Conservation (phyloP, 768 basidiomycete species). For the Strobilomyces confusus region DNA sequence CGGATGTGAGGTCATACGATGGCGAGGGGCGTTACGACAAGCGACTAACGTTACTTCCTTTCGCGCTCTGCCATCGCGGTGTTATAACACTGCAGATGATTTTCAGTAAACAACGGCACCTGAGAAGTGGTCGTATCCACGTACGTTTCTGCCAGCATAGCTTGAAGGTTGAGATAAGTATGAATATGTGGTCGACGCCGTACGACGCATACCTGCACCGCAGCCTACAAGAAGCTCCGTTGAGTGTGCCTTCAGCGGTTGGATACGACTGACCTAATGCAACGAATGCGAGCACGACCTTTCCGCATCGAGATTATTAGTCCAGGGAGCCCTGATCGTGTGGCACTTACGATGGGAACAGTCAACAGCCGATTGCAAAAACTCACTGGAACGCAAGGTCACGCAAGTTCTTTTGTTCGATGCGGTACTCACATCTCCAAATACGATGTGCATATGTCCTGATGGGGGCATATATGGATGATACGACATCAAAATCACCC, state of each 20-base stretch:
- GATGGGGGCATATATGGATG: neutral
- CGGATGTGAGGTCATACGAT: neutral
- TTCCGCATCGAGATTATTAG: neutral
- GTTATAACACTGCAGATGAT: conserved; percentile 19
- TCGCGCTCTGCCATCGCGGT: conserved; percentile 32
- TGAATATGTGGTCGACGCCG: neutral
- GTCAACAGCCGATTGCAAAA: conserved; percentile 30
- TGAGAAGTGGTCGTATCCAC: neutral
- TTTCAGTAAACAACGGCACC: neutral
- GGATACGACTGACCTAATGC: conserved; percentile 22
- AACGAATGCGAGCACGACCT: conserved; percentile 28
- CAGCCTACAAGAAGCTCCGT: conserved; percentile 17
- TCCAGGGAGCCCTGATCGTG: neutral
- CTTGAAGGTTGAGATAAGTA: conserved; percentile 15
- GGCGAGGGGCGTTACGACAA: neutral
- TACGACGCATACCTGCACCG: conserved; percentile 23
- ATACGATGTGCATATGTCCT: conserved; percentile 37
- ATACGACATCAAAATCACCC: conserved; percentile 1
- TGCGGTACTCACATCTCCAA: conserved; percentile 31
- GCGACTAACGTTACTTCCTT: conserved; percentile 28
- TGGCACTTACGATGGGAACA: conserved; percentile 28
- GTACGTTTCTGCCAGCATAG: conserved; percentile 33
- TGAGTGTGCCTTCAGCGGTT: neutral
- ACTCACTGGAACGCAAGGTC: conserved; percentile 25
- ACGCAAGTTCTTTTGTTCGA: neutral